Conservation (phyloP, 176 grass and related monocot genomes). For the Alopecurus myosuroides region DNA sequence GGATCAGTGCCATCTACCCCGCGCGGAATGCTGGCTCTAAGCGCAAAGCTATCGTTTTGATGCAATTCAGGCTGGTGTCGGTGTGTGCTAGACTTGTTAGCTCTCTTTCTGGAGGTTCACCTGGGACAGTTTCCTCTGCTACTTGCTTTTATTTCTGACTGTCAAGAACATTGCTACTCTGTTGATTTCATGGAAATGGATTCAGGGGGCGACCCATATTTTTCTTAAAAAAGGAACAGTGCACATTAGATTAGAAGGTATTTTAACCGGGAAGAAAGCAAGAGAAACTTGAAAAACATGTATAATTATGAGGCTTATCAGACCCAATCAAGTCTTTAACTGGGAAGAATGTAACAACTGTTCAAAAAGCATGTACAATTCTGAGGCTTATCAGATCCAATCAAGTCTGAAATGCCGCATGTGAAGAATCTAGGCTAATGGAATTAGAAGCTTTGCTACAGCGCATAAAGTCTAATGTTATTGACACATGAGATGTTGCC, state of each 20-base stretch:
- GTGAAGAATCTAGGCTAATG: background rate
- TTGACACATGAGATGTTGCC: background rate
- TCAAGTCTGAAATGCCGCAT: background rate
- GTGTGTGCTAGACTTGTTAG: too few relatives aligned
- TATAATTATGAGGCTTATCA: background rate
- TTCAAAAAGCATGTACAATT: background rate
- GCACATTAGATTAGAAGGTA: background rate
- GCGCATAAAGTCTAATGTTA: slow-evolving; percentile 2
- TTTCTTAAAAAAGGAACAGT: too few relatives aligned
- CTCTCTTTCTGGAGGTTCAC: too few relatives aligned
- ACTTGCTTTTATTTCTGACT: too few relatives aligned
- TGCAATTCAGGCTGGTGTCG: too few relatives aligned
- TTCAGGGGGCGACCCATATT: too few relatives aligned
- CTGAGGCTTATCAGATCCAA: background rate
- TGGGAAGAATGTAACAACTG: background rate
- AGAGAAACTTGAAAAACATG: background rate
- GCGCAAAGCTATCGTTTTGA: too few relatives aligned
- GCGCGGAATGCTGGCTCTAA: too few relatives aligned
- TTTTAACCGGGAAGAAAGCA: background rate
- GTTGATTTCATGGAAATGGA: too few relatives aligned
- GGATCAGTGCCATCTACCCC: too few relatives aligned
- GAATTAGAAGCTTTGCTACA: background rate
- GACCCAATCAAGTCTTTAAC: background rate
- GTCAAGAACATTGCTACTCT: too few relatives aligned
- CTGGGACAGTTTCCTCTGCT: too few relatives aligned